Percentiles rank a stretch among this genome's conserved stretches.
These are phyloP conservation scores for Camellia oleifera DNA, from an alignment of 179 eudicot genomes.

Conservation along the genomic window DNA sequence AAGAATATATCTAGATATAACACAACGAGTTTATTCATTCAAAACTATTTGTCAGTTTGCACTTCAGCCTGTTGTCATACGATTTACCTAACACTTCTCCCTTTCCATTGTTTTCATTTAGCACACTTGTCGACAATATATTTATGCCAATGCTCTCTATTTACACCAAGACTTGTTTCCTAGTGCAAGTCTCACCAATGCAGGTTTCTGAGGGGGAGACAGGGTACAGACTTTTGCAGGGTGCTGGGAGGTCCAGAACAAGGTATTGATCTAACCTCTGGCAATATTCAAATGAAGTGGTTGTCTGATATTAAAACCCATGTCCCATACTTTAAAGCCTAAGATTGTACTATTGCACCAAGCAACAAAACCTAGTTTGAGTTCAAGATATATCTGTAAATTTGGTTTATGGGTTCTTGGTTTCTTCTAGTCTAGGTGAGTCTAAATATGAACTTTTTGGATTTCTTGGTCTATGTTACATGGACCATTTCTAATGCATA, in stretches of 20 bases:
- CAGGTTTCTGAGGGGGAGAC: background rate
- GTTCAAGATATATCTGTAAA: background rate
- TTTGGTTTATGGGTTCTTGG: background rate
- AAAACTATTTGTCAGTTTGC: background rate
- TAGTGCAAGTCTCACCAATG: background rate
- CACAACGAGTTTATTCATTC: background rate
- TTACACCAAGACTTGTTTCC: background rate
- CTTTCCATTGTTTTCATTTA: background rate
- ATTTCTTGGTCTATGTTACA: background rate
- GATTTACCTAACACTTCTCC: background rate
- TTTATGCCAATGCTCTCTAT: background rate
- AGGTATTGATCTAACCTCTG: background rate
- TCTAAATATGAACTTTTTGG: background rate
- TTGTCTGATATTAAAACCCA: background rate
- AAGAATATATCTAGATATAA: background rate
- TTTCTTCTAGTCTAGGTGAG: background rate
- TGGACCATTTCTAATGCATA: background rate
- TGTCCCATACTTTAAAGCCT: background rate
- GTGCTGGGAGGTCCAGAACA: background rate
- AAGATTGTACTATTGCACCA: background rate
- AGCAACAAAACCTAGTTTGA: background rate
- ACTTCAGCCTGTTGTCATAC: background rate
- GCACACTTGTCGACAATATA: background rate
- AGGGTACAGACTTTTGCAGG: background rate
- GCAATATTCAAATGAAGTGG: background rate